Conservation (phyloP, 2,329 filamentous ascomycete species). For the Aspergillus texensis region DNA sequence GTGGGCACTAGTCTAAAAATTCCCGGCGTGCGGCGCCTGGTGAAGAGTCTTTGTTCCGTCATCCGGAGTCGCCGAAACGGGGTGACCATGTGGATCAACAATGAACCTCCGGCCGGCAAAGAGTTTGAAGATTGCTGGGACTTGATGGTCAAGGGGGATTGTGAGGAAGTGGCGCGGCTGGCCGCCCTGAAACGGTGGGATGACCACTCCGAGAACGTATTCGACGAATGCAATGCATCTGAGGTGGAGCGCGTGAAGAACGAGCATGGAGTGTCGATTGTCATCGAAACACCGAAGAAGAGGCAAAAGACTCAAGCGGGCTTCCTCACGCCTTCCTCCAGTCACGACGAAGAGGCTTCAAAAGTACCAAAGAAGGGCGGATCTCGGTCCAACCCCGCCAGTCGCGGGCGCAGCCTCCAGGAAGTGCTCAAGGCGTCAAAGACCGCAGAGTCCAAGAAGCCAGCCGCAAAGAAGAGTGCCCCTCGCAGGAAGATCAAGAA, state of each 20-base stretch:
- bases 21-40: conserved; percentile 84
- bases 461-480: conserved; percentile 25
- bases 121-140: conserved; percentile 95
- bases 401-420: conserved; percentile 30
- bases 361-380: conserved; percentile 25
- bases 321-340: conserved; percentile 48
- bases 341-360: conserved; percentile 38
- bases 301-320: conserved; percentile 35
- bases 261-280: conserved; percentile 42
- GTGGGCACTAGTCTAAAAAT: conserved; percentile 96
- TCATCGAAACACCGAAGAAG: conserved; percentile 45
- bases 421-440: conserved; percentile 28
- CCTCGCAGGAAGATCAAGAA: conserved; percentile 29
- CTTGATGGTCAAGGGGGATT: conserved; percentile 81
- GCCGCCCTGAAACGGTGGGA: conserved; percentile 65
- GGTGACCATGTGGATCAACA: conserved; percentile 92
- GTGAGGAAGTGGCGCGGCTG: conserved; percentile 80
- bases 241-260: conserved; percentile 48
- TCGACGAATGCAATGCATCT: conserved; percentile 47
- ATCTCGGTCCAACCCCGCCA: conserved; percentile 33
- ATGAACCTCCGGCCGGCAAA: conserved; percentile 76
- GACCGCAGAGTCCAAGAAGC: conserved; percentile 19
- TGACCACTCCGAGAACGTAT: conserved; percentile 47
- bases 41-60: conserved; percentile 85
- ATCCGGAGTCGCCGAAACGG: conserved; percentile 78